These are phyloP conservation scores for Toxicodendron radicans DNA, from an alignment of 345 rosid genomes.

Conservation along the genomic window DNA sequence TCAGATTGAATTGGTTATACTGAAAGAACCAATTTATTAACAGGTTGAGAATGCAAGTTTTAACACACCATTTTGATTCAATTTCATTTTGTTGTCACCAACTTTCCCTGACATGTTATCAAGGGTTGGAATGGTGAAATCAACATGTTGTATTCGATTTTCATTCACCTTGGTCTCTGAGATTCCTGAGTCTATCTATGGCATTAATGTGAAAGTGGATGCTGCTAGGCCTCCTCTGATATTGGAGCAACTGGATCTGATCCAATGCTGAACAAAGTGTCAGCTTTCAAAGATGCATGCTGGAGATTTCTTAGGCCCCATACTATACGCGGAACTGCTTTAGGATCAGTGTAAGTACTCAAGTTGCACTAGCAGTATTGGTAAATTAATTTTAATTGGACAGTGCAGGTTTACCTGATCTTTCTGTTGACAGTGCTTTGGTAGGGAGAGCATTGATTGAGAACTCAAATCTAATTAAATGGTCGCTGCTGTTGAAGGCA, in stretches of 20 bases:
- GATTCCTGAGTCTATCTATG: slow-evolving; percentile 11
- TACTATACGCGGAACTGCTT: slow-evolving; percentile 89
- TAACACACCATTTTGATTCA: neutral
- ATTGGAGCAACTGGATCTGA: slow-evolving; percentile 86
- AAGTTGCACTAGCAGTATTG: neutral
- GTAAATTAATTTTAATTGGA: slow-evolving; percentile 10
- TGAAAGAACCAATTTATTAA: neutral
- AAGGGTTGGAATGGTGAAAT: neutral
- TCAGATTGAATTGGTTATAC: neutral
- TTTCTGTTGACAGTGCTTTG: slow-evolving; percentile 65
- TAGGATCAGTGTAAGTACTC: slow-evolving; percentile 69
- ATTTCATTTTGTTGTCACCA: neutral
- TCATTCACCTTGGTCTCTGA: slow-evolving; percentile 16
- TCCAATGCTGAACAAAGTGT: slow-evolving; percentile 53
- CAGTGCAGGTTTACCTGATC: slow-evolving; percentile 1
- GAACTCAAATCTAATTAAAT: slow-evolving; percentile 74
- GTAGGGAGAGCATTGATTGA: slow-evolving; percentile 86
- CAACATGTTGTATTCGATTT: neutral
- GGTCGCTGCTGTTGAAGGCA: slow-evolving; percentile 84
- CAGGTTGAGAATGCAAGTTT: slow-evolving; percentile 2
- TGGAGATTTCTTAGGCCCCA: slow-evolving; percentile 99
- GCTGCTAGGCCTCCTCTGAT: slow-evolving; percentile 65
- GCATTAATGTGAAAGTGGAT: slow-evolving; percentile 32
- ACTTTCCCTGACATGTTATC: neutral
- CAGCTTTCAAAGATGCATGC: slow-evolving; percentile 78